These are phyloP conservation scores for Trichosporon sp. DNA, from an alignment of 1,284 basidiomycete genomes.

Conservation along the genomic window DNA sequence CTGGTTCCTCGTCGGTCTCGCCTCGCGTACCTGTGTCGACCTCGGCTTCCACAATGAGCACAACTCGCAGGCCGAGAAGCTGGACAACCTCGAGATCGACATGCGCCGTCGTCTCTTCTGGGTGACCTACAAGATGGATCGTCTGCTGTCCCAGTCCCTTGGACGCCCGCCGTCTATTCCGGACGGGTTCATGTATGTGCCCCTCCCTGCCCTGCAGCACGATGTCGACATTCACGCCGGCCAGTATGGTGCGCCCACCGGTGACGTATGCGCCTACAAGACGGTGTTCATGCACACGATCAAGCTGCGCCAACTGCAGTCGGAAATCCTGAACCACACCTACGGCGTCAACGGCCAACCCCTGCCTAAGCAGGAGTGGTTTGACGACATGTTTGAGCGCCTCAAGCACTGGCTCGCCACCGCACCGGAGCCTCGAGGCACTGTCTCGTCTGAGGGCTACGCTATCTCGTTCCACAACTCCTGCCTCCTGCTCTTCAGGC, in stretches of 20 bases:
- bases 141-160: conserved; percentile 47
- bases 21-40: conserved; percentile 50
- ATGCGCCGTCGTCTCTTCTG: conserved; percentile 50
- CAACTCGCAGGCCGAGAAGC: conserved; percentile 39
- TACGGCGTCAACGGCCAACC: conserved; percentile 42
- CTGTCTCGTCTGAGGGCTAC: conserved; percentile 48
- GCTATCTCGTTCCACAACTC: conserved; percentile 51
- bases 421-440: conserved; percentile 47
- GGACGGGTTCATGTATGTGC: conserved; percentile 50
- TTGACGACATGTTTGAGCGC: conserved; percentile 47
- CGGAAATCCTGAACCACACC: conserved; percentile 47
- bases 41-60: conserved; percentile 51
- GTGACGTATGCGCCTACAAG: conserved; percentile 48
- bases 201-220: conserved; percentile 42
- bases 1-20: conserved; percentile 51
- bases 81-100: conserved; percentile 50
- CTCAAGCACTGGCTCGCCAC: conserved; percentile 48
- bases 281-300: conserved; percentile 47
- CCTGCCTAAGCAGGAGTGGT: conserved; percentile 46
- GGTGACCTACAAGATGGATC: conserved; percentile 51
- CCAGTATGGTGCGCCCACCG: conserved; percentile 34
- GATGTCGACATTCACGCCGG: conserved; percentile 45
- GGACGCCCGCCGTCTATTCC: conserved; percentile 50
- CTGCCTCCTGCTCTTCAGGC: conserved; percentile 48
- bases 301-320: conserved; percentile 48